Evolutionary conservation across 2,329 filamentous ascomycete species (phyloP).

Genomic region (Colletotrichum caudatum): DNA sequence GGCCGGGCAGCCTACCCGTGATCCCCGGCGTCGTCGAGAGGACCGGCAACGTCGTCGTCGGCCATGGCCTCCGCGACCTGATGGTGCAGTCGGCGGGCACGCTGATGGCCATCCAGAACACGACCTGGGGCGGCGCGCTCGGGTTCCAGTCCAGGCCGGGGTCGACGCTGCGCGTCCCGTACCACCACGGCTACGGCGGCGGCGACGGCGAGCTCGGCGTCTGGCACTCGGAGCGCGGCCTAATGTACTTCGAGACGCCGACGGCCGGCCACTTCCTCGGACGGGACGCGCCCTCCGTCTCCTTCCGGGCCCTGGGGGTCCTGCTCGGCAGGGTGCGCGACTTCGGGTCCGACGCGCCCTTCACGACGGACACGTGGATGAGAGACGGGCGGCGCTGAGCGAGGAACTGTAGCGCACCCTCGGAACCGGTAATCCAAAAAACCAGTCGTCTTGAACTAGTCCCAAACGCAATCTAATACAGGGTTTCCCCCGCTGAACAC

Average conservation of each 20-base stretch:
- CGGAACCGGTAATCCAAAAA: too few species aligned
- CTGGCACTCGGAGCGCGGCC: constrained; percentile 77
- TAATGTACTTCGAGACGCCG: constrained; percentile 76
- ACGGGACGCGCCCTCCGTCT: constrained; percentile 75
- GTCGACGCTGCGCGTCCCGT: constrained; percentile 75
- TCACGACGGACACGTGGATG: not conserved
- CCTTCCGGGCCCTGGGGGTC: constrained; percentile 80
- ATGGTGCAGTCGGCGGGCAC: constrained; percentile 77
- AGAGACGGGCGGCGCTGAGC: not conserved
- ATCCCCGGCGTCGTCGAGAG: constrained; percentile 76
- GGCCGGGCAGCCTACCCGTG: constrained; percentile 48
- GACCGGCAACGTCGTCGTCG: constrained; percentile 79
- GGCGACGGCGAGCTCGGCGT: constrained; percentile 71
- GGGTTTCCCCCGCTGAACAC: not conserved
- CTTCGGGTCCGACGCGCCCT: constrained; percentile 2
- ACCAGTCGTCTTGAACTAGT: too few species aligned
- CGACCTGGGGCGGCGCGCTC: constrained; percentile 80
- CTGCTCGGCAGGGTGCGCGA: constrained; percentile 76
- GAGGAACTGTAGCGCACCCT: not conserved
- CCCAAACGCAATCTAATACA: not conserved
- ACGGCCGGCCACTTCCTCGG: constrained; percentile 76
- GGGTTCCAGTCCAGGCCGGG: constrained; percentile 74
- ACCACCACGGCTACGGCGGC: constrained; percentile 52
- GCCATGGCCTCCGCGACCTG: constrained; percentile 77
- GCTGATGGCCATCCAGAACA: constrained; percentile 80